Evolutionary conservation across 192 early-diverging fungal species (phyloP).

Genomic region (Coemansia sp.): DNA sequence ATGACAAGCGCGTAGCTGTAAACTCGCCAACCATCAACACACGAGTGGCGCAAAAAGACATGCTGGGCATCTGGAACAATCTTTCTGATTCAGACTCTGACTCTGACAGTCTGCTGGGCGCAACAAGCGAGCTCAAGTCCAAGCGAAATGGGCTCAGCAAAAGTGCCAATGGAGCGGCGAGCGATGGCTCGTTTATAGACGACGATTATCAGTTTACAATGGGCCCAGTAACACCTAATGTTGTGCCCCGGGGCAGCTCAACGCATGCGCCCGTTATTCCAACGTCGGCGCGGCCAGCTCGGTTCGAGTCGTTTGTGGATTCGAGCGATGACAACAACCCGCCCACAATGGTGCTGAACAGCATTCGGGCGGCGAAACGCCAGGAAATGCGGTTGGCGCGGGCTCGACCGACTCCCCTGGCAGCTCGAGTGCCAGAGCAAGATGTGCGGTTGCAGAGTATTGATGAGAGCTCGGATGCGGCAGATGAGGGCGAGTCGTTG

Average conservation of each 20-base stretch:
- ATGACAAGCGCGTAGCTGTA: constrained; percentile 7
- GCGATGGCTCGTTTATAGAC: constrained; percentile 6
- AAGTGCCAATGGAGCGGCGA: not conserved
- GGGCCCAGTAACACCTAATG: constrained; percentile 47
- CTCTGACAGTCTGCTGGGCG: constrained; percentile 17
- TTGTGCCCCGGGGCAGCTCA: constrained; percentile 18
- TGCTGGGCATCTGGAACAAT: constrained; percentile 52
- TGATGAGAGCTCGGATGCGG: constrained; percentile 17
- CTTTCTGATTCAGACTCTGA: constrained; percentile 29
- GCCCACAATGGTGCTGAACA: constrained; percentile 39
- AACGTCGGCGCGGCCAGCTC: constrained; percentile 15
- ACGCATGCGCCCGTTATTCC: constrained; percentile 22
- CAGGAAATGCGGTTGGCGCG: constrained; percentile 19
- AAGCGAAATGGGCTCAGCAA: too few relatives aligned
- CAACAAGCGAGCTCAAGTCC: too few relatives aligned
- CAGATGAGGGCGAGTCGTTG: not conserved
- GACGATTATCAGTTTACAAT: constrained; percentile 57
- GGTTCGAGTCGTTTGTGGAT: constrained; percentile 13
- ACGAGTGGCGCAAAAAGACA: constrained; percentile 35
- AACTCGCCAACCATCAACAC: constrained; percentile 53
- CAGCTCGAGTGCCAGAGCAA: constrained; percentile 8
- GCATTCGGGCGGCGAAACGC: constrained; percentile 21
- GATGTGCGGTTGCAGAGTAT: constrained; percentile 7
- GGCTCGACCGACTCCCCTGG: constrained; percentile 32
- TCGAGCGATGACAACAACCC: constrained; percentile 30